A percentile compares a stretch with the other conserved stretches of the same genome.
These are phyloP conservation scores for Trametes cubensis DNA, from an alignment of 768 basidiomycete species.

Conservation along the genomic window DNA sequence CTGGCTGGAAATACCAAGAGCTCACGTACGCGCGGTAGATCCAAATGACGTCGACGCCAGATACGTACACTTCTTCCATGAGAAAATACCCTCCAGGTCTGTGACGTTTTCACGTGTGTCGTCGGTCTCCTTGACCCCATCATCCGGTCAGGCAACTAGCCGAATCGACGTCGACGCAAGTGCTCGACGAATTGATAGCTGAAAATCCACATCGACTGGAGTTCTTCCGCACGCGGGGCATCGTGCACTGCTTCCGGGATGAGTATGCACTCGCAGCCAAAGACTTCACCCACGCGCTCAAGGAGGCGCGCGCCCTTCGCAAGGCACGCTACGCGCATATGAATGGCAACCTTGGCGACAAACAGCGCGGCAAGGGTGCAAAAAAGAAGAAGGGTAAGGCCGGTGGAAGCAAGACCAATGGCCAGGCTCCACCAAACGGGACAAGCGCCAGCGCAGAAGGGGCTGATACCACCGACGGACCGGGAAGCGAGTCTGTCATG, in stretches of 20 bases:
- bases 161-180: conserved; percentile 76
- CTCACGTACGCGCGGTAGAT: conserved; percentile 45
- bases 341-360: conserved; percentile 42
- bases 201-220: conserved; percentile 76
- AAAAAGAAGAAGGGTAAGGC: conserved; percentile 57
- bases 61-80: conserved; percentile 94
- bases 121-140: conserved; percentile 24
- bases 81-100: conserved; percentile 93
- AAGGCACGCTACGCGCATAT: conserved; percentile 63
- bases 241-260: conserved; percentile 87
- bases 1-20: conserved; percentile 12
- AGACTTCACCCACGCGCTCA: conserved; percentile 81
- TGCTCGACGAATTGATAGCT: conserved; percentile 79
- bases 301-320: conserved; percentile 72
- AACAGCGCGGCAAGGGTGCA: conserved; percentile 45
- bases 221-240: conserved; percentile 87
- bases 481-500: conserved; percentile 52
- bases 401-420: conserved; percentile 48
- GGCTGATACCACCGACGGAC: conserved; percentile 46
- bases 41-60: conserved; percentile 76
- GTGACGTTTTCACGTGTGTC: conserved; percentile 40
- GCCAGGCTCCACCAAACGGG: conserved; percentile 70
- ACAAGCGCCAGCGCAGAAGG: conserved; percentile 47
- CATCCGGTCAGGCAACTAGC: conserved; percentile 69
- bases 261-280: conserved; percentile 74